Evolutionary conservation across 345 rosid species (phyloP).

Genomic region (Rhodamnia argentea): DNA sequence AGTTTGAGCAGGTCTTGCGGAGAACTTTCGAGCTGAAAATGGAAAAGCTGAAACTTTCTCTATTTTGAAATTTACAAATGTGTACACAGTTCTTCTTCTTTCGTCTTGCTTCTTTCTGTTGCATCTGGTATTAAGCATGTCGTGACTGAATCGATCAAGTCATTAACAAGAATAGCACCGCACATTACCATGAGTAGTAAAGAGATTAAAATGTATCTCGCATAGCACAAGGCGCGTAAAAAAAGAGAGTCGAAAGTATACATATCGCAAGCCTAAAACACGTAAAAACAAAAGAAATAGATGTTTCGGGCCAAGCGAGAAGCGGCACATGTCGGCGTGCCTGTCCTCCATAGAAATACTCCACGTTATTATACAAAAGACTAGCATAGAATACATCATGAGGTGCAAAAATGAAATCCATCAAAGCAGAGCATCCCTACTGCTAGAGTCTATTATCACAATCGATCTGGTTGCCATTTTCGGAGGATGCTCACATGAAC

Average conservation of each 20-base stretch:
- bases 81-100: neutral
- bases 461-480: neutral
- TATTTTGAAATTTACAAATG: neutral
- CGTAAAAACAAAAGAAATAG: accelerated
- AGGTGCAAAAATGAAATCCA: neutral
- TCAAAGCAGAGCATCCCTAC: neutral
- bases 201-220: neutral
- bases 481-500: neutral
- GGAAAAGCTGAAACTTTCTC: neutral
- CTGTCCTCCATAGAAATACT: neutral
- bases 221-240: neutral
- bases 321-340: neutral
- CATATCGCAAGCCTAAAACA: neutral
- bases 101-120: neutral
- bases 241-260: neutral
- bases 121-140: neutral
- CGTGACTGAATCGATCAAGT: neutral
- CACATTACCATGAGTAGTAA: neutral
- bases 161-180: neutral
- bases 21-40: neutral
- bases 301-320: neutral
- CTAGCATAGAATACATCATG: neutral
- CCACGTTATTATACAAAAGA: neutral
- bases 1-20: neutral
- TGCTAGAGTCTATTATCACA: neutral